Conservation (phyloP, 2,329 filamentous ascomycete species). For the Neofusicoccum ribis region DNA sequence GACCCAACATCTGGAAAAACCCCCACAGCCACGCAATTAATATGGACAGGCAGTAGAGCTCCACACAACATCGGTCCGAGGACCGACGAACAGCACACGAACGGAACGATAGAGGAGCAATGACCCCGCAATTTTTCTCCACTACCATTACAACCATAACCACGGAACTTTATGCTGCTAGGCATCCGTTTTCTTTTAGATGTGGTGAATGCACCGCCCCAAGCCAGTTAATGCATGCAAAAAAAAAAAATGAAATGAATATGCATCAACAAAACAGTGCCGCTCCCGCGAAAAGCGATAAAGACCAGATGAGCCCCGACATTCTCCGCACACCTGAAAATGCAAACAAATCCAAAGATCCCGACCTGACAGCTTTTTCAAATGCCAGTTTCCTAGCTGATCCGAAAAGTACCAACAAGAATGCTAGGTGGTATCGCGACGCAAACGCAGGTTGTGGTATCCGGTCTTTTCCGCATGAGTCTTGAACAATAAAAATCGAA, state of each 20-base stretch:
- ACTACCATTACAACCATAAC: neutral
- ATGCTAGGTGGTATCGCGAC: neutral
- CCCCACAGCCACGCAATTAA: too few species aligned
- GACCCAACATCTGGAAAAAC: too few species aligned
- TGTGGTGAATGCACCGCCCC: neutral
- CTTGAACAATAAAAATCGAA: neutral
- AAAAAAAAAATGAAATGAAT: neutral
- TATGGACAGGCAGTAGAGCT: too few species aligned
- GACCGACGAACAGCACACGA: too few species aligned
- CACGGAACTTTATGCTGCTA: neutral
- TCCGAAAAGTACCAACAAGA: slow-evolving; percentile 13
- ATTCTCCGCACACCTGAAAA: slow-evolving; percentile 5
- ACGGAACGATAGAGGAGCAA: neutral
- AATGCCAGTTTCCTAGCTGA: neutral
- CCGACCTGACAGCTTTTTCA: neutral
- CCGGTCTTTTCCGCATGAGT: neutral
- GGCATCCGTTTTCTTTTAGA: neutral
- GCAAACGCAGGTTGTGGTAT: neutral
- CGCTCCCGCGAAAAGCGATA: neutral
- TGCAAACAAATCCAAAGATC: neutral
- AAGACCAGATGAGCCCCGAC: neutral
- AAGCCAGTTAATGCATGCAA: neutral
- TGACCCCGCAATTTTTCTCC: neutral
- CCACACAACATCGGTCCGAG: too few species aligned
- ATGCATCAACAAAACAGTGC: neutral